Conservation (phyloP, 306 rosid species). For the Castanea crenata region DNA sequence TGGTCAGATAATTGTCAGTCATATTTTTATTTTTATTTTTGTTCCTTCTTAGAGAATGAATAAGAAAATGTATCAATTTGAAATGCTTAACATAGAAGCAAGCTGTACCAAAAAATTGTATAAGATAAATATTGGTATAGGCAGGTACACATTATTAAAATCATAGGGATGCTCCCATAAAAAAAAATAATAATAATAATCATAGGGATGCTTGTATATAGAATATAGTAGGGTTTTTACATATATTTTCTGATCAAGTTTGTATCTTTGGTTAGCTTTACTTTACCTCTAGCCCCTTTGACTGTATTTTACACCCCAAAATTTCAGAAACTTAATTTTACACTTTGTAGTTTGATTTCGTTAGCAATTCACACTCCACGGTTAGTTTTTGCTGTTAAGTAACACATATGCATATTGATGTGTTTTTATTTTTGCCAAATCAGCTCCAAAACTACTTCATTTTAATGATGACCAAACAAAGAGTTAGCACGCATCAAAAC, state of each 20-base stretch:
- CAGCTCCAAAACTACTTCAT: too few species aligned
- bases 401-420: too few species aligned
- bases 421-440: too few species aligned
- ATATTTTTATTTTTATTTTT: neutral
- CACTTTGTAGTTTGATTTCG: too few species aligned
- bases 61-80: slow-evolving; percentile 3
- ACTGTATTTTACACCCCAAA: too few species aligned
- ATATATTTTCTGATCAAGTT: neutral
- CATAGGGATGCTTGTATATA: neutral
- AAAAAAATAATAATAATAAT: too few species aligned
- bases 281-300: neutral
- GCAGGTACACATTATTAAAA: neutral
- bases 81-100: neutral
- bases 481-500: too few species aligned
- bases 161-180: neutral
- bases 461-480: too few species aligned
- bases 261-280: neutral
- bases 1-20: slow-evolving; percentile 26
- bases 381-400: too few species aligned
- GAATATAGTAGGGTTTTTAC: too few species aligned
- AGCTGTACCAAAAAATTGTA: neutral
- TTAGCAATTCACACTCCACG: too few species aligned
- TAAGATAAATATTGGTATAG: neutral
- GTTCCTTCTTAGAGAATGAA: neutral
- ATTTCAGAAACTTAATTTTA: too few species aligned